These are phyloP conservation scores for Letharia columbiana DNA, from an alignment of 495 filamentous ascomycete genomes.

Conservation along the genomic window DNA sequence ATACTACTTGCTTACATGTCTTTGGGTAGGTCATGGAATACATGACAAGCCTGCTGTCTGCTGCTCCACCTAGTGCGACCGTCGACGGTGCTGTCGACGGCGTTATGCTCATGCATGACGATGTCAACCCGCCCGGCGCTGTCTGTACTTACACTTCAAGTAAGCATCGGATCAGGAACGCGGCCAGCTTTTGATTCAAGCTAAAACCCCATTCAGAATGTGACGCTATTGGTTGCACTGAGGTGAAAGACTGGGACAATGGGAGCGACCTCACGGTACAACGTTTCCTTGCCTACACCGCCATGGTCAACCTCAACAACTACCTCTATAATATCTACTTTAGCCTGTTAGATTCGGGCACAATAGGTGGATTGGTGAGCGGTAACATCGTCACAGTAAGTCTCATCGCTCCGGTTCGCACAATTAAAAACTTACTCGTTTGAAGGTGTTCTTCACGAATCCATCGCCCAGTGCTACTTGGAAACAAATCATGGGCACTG, in stretches of 20 bases:
- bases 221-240: neutral
- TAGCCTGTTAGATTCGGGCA: neutral
- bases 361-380: slow-evolving; percentile 4
- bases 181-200: too few relatives aligned
- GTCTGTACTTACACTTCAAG: neutral
- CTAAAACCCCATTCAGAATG: neutral
- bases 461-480: slow-evolving; percentile 13
- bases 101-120: neutral
- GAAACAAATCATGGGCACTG: slow-evolving; percentile 13
- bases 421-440: too few relatives aligned
- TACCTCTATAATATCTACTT: neutral
- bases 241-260: slow-evolving; percentile 4
- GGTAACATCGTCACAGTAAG: neutral
- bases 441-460: slow-evolving; percentile 15
- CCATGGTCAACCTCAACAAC: slow-evolving; percentile 10
- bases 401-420: too few relatives aligned
- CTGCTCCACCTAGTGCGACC: neutral
- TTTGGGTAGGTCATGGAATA: neutral
- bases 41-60: neutral
- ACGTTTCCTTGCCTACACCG: slow-evolving; percentile 6
- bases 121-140: slow-evolving; percentile 2
- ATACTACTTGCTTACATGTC: neutral
- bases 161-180: too few relatives aligned
- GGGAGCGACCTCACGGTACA: slow-evolving; percentile 7
- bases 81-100: neutral